These are phyloP conservation scores for Trypanosoma mega DNA, from an alignment of 208 protist genomes.

Conservation along the genomic window DNA sequence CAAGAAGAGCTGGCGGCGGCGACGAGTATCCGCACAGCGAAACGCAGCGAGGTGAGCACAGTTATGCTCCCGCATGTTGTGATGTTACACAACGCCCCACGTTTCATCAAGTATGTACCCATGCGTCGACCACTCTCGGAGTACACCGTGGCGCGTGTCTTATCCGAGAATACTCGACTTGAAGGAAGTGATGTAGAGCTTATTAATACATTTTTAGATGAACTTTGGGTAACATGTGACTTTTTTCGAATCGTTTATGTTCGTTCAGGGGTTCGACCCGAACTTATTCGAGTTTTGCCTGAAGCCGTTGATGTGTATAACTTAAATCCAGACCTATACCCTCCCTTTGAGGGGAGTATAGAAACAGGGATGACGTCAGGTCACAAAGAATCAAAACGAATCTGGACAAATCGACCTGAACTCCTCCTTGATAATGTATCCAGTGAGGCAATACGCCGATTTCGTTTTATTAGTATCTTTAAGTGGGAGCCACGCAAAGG, in stretches of 20 bases:
- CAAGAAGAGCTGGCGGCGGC: background rate
- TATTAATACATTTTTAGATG: slow-evolving; percentile 24
- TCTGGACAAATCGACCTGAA: slow-evolving; percentile 25
- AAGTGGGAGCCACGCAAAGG: slow-evolving; percentile 76
- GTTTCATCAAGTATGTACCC: background rate
- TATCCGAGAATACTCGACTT: slow-evolving; percentile 7
- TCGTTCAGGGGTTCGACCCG: slow-evolving; percentile 24
- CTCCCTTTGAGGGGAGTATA: slow-evolving; percentile 1
- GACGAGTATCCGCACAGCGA: background rate
- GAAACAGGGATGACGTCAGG: background rate
- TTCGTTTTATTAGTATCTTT: slow-evolving; percentile 60
- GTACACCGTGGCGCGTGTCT: slow-evolving; percentile 6
- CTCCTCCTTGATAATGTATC: slow-evolving; percentile 12
- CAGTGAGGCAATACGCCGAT: slow-evolving; percentile 20
- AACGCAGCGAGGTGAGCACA: too few species aligned
- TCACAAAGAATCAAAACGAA: background rate
- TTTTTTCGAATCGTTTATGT: slow-evolving; percentile 48
- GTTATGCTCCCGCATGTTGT: too few species aligned
- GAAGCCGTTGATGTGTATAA: slow-evolving; percentile 56
- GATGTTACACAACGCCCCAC: background rate
- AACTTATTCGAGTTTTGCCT: slow-evolving; percentile 36
- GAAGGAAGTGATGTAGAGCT: background rate
- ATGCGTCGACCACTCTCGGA: background rate
- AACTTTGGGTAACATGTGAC: slow-evolving; percentile 50
- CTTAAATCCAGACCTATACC: slow-evolving; percentile 34